Conservation (phyloP, 352 stramenopile species). For the Aphanomyces euteiches region DNA sequence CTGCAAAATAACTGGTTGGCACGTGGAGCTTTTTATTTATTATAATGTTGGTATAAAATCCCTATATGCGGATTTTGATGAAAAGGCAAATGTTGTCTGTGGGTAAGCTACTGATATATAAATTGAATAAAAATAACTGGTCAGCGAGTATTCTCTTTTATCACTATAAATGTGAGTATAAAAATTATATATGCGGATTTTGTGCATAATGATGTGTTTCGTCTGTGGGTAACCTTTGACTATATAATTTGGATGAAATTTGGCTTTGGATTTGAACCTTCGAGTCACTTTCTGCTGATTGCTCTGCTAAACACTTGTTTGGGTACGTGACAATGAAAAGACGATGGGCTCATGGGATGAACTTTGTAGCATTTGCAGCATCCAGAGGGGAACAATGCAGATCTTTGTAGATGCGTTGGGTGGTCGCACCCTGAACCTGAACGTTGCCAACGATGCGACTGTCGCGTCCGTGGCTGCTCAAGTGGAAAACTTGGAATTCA, state of each 20-base stretch:
- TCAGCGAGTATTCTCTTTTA: neutral
- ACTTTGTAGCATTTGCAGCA: constrained; percentile 81
- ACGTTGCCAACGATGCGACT: constrained; percentile 81
- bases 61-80: too few species aligned
- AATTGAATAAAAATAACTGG: constrained; percentile 27
- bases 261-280: neutral
- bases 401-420: constrained; percentile 92
- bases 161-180: neutral
- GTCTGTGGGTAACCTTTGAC: constrained; percentile 10
- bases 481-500: constrained; percentile 94
- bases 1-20: neutral
- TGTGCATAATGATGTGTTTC: neutral
- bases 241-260: constrained; percentile 3
- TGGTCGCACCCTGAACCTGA: constrained; percentile 69
- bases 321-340: constrained; percentile 32
- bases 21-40: neutral
- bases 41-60: neutral
- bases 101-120: neutral
- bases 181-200: constrained; percentile 7
- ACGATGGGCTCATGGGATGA: constrained; percentile 28
- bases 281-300: constrained; percentile 89
- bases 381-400: constrained; percentile 92
- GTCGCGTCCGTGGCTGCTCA: constrained; percentile 90
- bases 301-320: constrained; percentile 83
- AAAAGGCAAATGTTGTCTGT: neutral